phyloP scores from a whole-genome alignment of 2,329 filamentous ascomycete genomes.

The Diaporthe caulivora region DNA sequence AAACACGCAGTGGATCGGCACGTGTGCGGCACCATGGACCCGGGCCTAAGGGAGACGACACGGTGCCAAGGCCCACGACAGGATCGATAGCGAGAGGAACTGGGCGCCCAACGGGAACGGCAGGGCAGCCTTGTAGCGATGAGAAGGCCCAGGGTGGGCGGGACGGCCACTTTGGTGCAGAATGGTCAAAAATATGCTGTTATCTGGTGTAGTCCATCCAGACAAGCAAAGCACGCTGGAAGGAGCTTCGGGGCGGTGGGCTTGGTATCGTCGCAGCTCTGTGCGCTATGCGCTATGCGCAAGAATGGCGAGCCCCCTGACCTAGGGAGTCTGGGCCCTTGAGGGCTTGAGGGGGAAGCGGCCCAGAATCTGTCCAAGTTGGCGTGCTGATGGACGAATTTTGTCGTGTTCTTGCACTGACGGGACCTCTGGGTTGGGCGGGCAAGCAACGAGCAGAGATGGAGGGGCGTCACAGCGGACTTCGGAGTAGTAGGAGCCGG shows the following conservation, averaged over 20 bases:
- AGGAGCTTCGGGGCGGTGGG: background rate
- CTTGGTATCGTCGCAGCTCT: conserved; percentile 11
- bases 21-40: conserved; percentile 24
- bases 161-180: background rate
- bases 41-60: conserved; percentile 30
- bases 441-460: background rate
- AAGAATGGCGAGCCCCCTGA: background rate
- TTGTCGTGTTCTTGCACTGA: background rate
- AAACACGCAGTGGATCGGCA: conserved; percentile 19
- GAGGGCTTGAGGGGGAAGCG: background rate
- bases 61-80: conserved; percentile 24
- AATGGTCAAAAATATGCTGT: background rate
- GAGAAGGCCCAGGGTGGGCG: background rate
- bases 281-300: background rate
- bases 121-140: background rate
- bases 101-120: background rate
- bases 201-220: background rate
- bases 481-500: background rate
- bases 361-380: background rate
- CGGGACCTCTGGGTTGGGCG: background rate
- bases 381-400: background rate
- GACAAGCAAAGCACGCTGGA: background rate
- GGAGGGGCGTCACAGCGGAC: background rate
- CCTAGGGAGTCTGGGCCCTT: background rate
- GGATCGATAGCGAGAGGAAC: background rate